Conservation (phyloP, 164 flowering plant genomes). For the Macadamia tetraphylla region DNA sequence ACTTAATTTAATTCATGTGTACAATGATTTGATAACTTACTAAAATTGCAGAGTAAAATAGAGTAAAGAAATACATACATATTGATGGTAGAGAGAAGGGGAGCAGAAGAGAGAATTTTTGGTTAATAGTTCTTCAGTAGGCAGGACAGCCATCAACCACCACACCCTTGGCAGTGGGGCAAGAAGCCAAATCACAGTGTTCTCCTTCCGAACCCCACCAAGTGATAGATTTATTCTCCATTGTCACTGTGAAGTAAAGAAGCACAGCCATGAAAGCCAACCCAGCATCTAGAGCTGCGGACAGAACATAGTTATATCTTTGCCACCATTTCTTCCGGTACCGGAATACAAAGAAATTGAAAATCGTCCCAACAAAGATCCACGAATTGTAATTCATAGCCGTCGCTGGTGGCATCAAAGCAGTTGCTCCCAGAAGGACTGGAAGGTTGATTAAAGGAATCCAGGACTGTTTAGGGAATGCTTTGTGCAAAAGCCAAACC, state of each 20-base stretch:
- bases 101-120: too few relatives aligned
- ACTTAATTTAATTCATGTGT: too few relatives aligned
- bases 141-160: constrained; percentile 55
- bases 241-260: constrained; percentile 53
- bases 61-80: too few relatives aligned
- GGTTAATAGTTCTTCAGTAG: neutral
- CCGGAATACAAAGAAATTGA: constrained; percentile 77
- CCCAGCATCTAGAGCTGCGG: constrained; percentile 91
- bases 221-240: constrained; percentile 37
- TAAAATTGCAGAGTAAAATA: too few relatives aligned
- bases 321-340: constrained; percentile 91
- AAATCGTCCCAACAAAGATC: constrained; percentile 69
- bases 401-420: constrained; percentile 81
- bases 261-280: constrained; percentile 85
- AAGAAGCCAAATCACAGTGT: constrained; percentile 64
- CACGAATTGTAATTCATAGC: constrained; percentile 77
- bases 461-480: constrained; percentile 77
- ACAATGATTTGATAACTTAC: too few relatives aligned
- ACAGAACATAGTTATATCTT: constrained; percentile 78
- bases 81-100: too few relatives aligned
- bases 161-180: constrained; percentile 82
- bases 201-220: constrained; percentile 92
- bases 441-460: constrained; percentile 86
- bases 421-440: constrained; percentile 79
- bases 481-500: constrained; percentile 72